A percentile compares a stretch with the other conserved stretches of the same genome.
Conservation (phyloP, 805 yeast species). For the Nakazawaea populi region DNA sequence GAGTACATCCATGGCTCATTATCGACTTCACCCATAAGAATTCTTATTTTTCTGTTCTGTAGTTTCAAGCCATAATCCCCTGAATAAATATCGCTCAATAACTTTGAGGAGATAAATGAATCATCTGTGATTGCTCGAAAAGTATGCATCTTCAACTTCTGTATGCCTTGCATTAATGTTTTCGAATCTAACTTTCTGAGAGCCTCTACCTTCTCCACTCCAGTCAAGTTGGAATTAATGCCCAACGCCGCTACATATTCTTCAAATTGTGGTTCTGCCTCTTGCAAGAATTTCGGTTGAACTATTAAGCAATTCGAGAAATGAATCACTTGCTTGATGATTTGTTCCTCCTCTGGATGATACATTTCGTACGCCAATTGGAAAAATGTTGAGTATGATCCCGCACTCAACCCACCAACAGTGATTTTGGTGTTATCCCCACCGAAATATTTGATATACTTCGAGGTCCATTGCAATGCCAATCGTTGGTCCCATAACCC, state of each 20-base stretch:
- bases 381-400: constrained; percentile 35
- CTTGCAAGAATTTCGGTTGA: constrained; percentile 33
- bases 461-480: constrained; percentile 41
- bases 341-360: constrained; percentile 31
- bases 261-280: constrained; percentile 30
- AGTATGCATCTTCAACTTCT: constrained; percentile 22
- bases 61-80: constrained; percentile 24
- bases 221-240: constrained; percentile 13
- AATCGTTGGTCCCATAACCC: constrained; percentile 43
- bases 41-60: constrained; percentile 15
- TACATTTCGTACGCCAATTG: constrained; percentile 37
- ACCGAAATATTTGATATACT: constrained; percentile 37
- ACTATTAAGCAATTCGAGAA: constrained; percentile 31
- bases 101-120: constrained; percentile 24
- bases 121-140: constrained; percentile 36
- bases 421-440: constrained; percentile 39
- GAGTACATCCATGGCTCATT: constrained; percentile 29
- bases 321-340: constrained; percentile 31
- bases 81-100: constrained; percentile 26
- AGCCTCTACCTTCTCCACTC: constrained; percentile 15
- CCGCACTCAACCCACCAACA: constrained; percentile 42
- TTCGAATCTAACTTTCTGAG: constrained; percentile 2
- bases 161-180: constrained; percentile 19
- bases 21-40: constrained; percentile 30
- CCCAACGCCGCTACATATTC: constrained; percentile 24